phyloP scores from a whole-genome alignment of 129 eudicot genomes.

The Cynara cardunculus region DNA sequence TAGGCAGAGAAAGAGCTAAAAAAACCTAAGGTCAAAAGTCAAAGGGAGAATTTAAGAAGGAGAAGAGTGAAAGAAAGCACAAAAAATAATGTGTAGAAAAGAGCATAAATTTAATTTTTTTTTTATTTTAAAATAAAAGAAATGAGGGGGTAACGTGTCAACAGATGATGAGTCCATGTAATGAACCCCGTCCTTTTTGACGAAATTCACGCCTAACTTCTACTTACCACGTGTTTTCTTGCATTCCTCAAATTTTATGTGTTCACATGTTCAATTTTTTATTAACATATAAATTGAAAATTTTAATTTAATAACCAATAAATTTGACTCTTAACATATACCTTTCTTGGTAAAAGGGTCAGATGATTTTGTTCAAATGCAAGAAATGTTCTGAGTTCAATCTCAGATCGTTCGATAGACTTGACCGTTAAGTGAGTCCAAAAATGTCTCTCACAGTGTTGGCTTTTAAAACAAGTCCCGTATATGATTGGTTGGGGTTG shows the following conservation, averaged over 20 bases:
- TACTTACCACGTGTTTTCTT: constrained; percentile 36
- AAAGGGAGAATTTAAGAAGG: constrained; percentile 19
- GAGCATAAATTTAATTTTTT: background rate
- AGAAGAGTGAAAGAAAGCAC: constrained; percentile 36
- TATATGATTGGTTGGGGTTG: no score
- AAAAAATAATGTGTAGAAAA: constrained; percentile 14
- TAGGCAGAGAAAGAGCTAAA: background rate
- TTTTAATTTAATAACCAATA: no score
- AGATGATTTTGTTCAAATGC: no score
- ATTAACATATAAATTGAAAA: no score
- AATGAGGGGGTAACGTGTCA: constrained; percentile 24
- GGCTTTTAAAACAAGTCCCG: no score
- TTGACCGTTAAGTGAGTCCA: no score
- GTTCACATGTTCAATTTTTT: background rate
- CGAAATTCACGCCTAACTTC: constrained; percentile 32
- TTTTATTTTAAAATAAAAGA: background rate
- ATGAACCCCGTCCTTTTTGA: constrained; percentile 10
- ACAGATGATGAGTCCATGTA: background rate
- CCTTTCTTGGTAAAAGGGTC: no score
- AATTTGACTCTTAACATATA: no score
- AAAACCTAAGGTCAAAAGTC: constrained; percentile 28
- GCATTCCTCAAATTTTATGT: background rate
- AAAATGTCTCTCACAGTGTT: no score
- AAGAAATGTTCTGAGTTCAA: no score
- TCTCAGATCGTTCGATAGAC: no score